Base-by-base conservation (phyloP, 1,139 yeast species). In the Pneumocystis murina region DNA sequence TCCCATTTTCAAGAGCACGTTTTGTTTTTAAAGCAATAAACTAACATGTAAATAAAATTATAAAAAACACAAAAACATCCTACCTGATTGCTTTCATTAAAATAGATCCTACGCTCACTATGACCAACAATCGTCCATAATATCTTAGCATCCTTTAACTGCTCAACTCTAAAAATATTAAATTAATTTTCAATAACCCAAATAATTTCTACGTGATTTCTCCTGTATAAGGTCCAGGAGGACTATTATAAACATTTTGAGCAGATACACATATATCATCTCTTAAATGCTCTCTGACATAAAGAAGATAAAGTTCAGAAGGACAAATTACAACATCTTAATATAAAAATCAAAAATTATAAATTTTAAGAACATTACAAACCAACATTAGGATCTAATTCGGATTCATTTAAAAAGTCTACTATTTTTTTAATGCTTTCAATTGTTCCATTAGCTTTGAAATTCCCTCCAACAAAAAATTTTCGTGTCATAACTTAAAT, bases 151-250 rank as follows among this genome's bases (percentile, higher is more conserved):
- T 92, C 99, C 80, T 87, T 85, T 75, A 92, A 78, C 79, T 90
- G 90, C 68, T 82, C 84, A 66, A 94, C 92, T 54, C 69, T 64
- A 41, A n/a, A 38, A 33, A 35, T 17, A 60, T 28, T 10, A n/a
- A 43, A 59, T n/a, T 12, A 30, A 40, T 16, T 38, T 60, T 6
- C 6, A 36, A 33, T 16, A 60, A 59, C 8, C 17, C 35, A 36
- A 35, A n/a, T 16, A 54, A 17, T 59, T 62, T 64, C 16, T 66
- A 66, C 64, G 95, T 85, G 74, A 87, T 84, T 80, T 94, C 99
- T 76, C 99, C 99, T 69, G 98, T 92, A 87, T 76, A 92, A 68
- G 99, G 98, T 80, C 99, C 98, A 66, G 91, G 82, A 68, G 84
- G 84, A 83, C 89, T 88, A 77, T 80, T 78, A 78, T 83, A 91